These are phyloP conservation scores for Aspergillus sojae DNA, from an alignment of 2,329 filamentous ascomycete species.

Conservation along the genomic window DNA sequence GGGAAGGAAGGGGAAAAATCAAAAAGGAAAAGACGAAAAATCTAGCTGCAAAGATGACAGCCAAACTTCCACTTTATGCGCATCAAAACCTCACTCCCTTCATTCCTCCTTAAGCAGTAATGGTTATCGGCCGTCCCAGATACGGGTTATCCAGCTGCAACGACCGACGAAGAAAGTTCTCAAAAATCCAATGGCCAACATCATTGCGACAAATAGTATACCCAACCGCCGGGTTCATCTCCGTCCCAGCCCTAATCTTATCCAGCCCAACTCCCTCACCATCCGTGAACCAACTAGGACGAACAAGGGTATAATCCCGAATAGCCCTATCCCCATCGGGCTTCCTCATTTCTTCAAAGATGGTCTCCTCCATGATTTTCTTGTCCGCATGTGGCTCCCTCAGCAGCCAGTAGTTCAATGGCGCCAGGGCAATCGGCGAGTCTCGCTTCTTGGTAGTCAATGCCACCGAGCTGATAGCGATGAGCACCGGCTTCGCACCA, in stretches of 20 bases:
- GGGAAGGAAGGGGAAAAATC: neutral
- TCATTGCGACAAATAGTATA: conserved; percentile 40
- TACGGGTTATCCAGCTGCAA: neutral
- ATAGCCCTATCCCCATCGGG: conserved; percentile 23
- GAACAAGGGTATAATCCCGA: conserved; percentile 28
- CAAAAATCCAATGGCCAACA: conserved; percentile 40
- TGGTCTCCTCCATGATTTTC: conserved; percentile 32
- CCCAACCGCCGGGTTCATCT: conserved; percentile 32
- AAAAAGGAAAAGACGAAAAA: neutral
- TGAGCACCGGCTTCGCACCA: conserved; percentile 27
- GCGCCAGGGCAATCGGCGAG: conserved; percentile 34
- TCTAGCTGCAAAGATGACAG: neutral
- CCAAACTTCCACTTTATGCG: neutral
- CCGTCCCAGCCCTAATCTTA: conserved; percentile 32
- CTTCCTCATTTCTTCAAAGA: conserved; percentile 25
- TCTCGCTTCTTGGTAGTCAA: conserved; percentile 32
- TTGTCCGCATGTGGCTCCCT: conserved; percentile 43
- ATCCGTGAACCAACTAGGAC: conserved; percentile 38
- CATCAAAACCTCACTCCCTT: neutral
- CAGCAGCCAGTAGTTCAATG: conserved; percentile 35
- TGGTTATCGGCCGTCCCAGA: neutral
- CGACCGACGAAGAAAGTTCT: neutral
- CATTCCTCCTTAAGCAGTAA: neutral
- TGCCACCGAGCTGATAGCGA: conserved; percentile 38
- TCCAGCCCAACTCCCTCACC: conserved; percentile 31